Conservation (phyloP, 805 yeast genomes). For the Metschnikowia picachoensis region DNA sequence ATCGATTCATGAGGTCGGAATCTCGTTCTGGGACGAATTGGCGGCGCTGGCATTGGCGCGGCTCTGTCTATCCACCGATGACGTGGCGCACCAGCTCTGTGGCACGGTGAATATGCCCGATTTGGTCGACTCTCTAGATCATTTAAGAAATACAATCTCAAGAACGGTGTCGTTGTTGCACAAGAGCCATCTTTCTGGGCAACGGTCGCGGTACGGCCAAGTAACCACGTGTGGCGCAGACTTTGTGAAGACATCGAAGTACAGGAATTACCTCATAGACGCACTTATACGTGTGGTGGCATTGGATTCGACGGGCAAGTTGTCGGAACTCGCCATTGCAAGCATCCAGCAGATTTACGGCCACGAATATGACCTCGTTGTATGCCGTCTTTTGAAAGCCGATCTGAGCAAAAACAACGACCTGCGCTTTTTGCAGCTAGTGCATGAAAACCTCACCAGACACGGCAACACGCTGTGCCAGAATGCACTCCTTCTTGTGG, state of each 20-base stretch:
- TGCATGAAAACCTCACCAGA: slow-evolving; percentile 26
- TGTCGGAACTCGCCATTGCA: slow-evolving; percentile 31
- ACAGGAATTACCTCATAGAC: slow-evolving; percentile 53
- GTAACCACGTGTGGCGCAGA: slow-evolving; percentile 30
- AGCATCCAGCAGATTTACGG: slow-evolving; percentile 24
- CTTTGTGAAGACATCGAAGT: slow-evolving; percentile 25
- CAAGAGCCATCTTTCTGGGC: slow-evolving; percentile 46
- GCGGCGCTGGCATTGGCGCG: slow-evolving; percentile 57
- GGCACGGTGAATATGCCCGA: slow-evolving; percentile 45
- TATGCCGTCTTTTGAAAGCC: slow-evolving; percentile 37
- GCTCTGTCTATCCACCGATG: slow-evolving; percentile 48
- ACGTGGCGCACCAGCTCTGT: slow-evolving; percentile 52
- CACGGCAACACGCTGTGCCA: slow-evolving; percentile 33
- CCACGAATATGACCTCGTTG: slow-evolving; percentile 24
- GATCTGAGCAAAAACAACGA: slow-evolving; percentile 35
- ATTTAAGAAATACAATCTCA: slow-evolving; percentile 25
- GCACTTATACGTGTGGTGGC: slow-evolving; percentile 44
- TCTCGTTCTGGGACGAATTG: slow-evolving; percentile 54
- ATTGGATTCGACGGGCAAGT: slow-evolving; percentile 31
- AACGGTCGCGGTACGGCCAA: slow-evolving; percentile 31
- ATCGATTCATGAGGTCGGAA: slow-evolving; percentile 14
- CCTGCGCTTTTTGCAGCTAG: slow-evolving; percentile 42
- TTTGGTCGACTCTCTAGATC: slow-evolving; percentile 35
- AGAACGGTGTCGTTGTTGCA: slow-evolving; percentile 44
- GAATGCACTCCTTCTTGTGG: slow-evolving; percentile 52